Evolutionary conservation across 768 basidiomycete species (phyloP), one percentile per base, ranked within the genome.

Genomic region (Lactifluus pinguis): DNA sequence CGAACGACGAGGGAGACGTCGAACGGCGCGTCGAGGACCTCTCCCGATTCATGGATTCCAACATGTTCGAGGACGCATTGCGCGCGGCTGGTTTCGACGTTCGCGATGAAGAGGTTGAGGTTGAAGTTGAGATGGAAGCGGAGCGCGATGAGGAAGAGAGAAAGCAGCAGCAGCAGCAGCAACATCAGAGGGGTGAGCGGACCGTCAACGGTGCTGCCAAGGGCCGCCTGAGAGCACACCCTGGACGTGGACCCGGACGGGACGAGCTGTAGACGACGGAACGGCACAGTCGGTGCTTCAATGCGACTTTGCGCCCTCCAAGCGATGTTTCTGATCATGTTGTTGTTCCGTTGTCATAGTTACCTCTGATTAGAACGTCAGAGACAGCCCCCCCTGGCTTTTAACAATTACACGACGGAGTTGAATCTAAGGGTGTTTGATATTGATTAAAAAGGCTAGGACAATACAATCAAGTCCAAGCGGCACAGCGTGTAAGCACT

Each of bases 71-170:
- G 44, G 77, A 82, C 14, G 75, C 77, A 42, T 69, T 88, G 47
- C 79, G 79, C 29, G 79, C 76, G 29, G 82, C 79, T 19, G 81
- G 83, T 3, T 76, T 75, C 65, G 78, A 84, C 62, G 73, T 81
- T 64, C 74, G 72, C 52, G 73, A 72, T 53, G 75, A 74, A 48
- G 69, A 67, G 60, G 53, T 59, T 15, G 62, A 59, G 19, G 36
- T 66, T 57, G 59, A 67, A 68, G 63, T 60, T 55, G 59, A 54
- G 65, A 58, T 44, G 14, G 54, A 51, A 11, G 70, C 71, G 49
- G 65, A 72, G 61, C 70, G 68, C 25, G 63, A 70, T 60, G 60
- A 68, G 53, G 67, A 61, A 11, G 39, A 29, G 15, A 13, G n/a
- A 29, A 50, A 36, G 32, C 52, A 25, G 25, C 25, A 25, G 25